Evolutionary conservation across 139 green algal genomes (phyloP), one percentile per base, ranked within the genome.

Genomic region (Chlorella sorokiniana): DNA sequence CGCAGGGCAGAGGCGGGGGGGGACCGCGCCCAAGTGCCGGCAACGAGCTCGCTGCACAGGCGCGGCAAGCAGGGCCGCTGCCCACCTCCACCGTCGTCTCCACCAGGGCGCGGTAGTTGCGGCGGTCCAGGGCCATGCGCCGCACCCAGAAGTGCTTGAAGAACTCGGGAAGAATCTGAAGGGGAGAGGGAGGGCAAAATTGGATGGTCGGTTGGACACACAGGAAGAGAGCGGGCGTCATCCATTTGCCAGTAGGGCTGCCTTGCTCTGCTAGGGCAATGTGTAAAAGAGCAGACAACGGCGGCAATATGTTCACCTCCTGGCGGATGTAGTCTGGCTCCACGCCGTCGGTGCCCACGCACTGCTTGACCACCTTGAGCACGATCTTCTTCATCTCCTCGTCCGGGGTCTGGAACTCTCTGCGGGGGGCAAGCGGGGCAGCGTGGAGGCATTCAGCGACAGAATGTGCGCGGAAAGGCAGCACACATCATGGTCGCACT

Each of bases 361-460:
- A 99, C 91, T 99, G 96, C 92, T 98, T 96, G 31, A 99, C 95
- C 82, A 99, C 95, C 89, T 98, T 98, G 73, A 99, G 93, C 89
- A 99, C 95, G 79, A 99, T 99, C 92, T 99, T 99, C 94, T 99
- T 99, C 97, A 99, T 99, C 91, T 99, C 97, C 87, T 99, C 97
- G 86, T 99, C 97, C 0, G 97, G 94, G 3, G 95, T 97, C 86
- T 91, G 82, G 86, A 99, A 99, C 91, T 99, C 97, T n/a, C 97
- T 89, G 69, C 97, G 92, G 2, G 3, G n/a, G n/a, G n/a, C n/a
- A 29, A 65, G 48, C 48, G 16, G 48, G 14, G 16, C 48, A 59
- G 48, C 14, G 48, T 59, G 48, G 48, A 25, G 16, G 48, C 16
- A n/a, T n/a, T n/a, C n/a, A n/a, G n/a, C n/a, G n/a, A n/a, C n/a